Evolutionary conservation across 495 filamentous ascomycete genomes (phyloP).

Genomic region (Hyaloscypha finlandica): DNA sequence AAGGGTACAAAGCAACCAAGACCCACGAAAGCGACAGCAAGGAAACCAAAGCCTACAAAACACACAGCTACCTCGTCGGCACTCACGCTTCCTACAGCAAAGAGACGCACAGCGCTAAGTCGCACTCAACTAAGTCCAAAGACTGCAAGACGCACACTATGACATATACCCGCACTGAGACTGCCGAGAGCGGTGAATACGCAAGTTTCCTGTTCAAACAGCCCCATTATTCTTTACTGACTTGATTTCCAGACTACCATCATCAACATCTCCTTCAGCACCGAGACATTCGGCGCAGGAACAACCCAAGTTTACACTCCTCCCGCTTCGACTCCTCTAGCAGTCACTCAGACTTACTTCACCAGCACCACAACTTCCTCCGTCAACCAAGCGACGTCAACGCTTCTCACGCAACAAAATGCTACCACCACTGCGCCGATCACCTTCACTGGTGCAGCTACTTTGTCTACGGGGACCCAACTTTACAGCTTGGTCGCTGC

Average conservation of each 20-base stretch:
- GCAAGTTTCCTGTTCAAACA: neutral
- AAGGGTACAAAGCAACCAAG: neutral
- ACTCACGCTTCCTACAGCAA: neutral
- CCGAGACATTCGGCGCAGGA: neutral
- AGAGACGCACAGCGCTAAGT: neutral
- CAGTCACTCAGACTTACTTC: neutral
- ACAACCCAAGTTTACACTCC: neutral
- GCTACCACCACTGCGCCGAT: neutral
- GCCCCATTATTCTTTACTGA: neutral
- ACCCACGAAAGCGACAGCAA: constrained; percentile 1
- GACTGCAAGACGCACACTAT: constrained; percentile 2
- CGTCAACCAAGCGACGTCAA: neutral
- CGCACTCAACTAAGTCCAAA: neutral
- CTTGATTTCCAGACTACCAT: neutral
- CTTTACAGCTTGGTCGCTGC: neutral
- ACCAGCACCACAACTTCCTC: neutral
- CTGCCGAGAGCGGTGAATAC: neutral
- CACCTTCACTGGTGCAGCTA: constrained; percentile 8
- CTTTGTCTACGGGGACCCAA: neutral
- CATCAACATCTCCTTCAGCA: constrained; percentile 9
- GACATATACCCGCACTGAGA: neutral
- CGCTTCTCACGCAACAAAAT: constrained; percentile 6
- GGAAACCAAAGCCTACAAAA: neutral
- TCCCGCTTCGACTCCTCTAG: neutral
- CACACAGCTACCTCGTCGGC: neutral